Evolutionary conservation across 2,329 filamentous ascomycete genomes (phyloP).

Genomic region (Hypoxylon rubiginosum): DNA sequence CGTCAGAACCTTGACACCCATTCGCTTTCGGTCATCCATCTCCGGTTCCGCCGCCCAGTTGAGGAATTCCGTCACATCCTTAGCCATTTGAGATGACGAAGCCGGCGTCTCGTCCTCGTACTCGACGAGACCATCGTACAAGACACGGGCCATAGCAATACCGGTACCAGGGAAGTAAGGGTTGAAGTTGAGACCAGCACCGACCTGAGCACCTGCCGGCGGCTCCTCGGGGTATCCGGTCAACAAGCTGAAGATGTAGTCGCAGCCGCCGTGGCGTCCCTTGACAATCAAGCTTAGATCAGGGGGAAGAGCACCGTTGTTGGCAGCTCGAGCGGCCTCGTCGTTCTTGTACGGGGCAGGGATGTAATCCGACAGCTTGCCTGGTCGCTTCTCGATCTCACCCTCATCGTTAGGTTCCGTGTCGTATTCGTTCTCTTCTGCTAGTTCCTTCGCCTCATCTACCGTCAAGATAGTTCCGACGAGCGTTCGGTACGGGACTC

Average conservation of each 20-base stretch:
- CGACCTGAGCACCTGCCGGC: constrained; percentile 87
- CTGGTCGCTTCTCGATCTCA: constrained; percentile 97
- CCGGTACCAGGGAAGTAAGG: constrained; percentile 99
- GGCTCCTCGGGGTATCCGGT: constrained; percentile 98
- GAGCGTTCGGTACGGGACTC: constrained; percentile 92
- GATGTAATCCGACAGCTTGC: constrained; percentile 98
- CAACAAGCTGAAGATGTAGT: constrained; percentile 98
- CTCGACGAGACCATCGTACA: constrained; percentile 97
- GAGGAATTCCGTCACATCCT: constrained; percentile 98
- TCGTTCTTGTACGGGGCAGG: constrained; percentile 98
- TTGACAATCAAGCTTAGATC: constrained; percentile 99
- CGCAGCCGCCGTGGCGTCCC: constrained; percentile 95
- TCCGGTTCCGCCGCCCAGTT: constrained; percentile 99
- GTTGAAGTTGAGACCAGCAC: constrained; percentile 98
- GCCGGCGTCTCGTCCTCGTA: constrained; percentile 97
- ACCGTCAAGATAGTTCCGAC: constrained; percentile 95
- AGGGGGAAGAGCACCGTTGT: constrained; percentile 96
- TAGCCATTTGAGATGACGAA: constrained; percentile 98
- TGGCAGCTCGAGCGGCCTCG: constrained; percentile 96
- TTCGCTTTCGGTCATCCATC: constrained; percentile 99
- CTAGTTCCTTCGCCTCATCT: constrained; percentile 96
- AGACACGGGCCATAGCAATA: constrained; percentile 98
- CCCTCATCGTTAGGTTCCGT: constrained; percentile 98
- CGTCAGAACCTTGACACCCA: constrained; percentile 96
- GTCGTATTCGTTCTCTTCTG: constrained; percentile 99